These are phyloP conservation scores for Pulicaria dysenterica DNA, from an alignment of 129 eudicot genomes.

Conservation along the genomic window DNA sequence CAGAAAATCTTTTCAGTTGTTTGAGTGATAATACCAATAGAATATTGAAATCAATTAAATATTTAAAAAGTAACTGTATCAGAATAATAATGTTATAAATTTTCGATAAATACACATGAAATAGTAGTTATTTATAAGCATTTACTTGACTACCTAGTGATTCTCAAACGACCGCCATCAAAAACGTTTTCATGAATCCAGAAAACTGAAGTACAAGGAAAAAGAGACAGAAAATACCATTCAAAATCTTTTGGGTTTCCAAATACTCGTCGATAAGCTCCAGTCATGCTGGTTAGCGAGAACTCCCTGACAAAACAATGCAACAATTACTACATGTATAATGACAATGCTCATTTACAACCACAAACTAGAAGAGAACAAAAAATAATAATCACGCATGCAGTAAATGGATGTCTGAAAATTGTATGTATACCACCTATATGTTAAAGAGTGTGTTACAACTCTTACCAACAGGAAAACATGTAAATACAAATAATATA, in stretches of 20 bases:
- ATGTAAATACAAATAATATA: not conserved
- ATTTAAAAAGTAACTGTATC: not conserved
- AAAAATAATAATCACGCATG: too few relatives aligned
- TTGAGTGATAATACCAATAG: not conserved
- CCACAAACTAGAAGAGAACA: not conserved
- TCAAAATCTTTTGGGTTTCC: slow-evolving; percentile 83
- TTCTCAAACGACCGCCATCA: not conserved
- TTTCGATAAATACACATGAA: not conserved
- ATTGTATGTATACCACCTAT: too few relatives aligned
- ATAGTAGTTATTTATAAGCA: not conserved
- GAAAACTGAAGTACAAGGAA: slow-evolving; percentile 5
- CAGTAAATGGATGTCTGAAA: too few relatives aligned
- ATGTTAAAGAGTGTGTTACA: not conserved
- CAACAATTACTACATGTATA: slow-evolving; percentile 17
- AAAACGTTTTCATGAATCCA: not conserved
- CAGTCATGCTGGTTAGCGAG: slow-evolving; percentile 80
- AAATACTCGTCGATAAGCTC: slow-evolving; percentile 88
- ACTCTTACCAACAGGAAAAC: slow-evolving; percentile 1
- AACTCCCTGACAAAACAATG: slow-evolving; percentile 62
- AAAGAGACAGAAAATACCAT: slow-evolving; percentile 51
- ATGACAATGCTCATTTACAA: not conserved
- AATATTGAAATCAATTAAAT: not conserved
- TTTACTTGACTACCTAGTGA: not conserved
- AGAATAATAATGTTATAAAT: not conserved
- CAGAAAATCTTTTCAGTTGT: not conserved